Percentiles rank a stretch among this genome's conserved stretches.
These are phyloP conservation scores for Dendrothele bispora DNA, from an alignment of 768 basidiomycete species.

Conservation along the genomic window DNA sequence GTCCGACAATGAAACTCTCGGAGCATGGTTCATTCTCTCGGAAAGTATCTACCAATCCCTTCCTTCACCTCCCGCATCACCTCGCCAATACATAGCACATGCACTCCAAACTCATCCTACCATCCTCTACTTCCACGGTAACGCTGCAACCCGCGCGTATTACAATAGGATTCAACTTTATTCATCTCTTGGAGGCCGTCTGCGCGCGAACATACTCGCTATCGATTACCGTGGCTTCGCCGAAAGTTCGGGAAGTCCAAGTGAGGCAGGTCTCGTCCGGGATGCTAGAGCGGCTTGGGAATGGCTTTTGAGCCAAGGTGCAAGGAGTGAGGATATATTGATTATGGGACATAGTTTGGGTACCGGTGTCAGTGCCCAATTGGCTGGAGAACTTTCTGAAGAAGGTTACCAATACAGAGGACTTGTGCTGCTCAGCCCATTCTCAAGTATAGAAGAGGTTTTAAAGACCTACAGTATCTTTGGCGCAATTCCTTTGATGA, in stretches of 20 bases:
- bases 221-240: slow-evolving; percentile 94
- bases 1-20: slow-evolving; percentile 74
- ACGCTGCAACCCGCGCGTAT: slow-evolving; percentile 77
- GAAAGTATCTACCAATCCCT: slow-evolving; percentile 60
- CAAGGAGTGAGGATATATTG: slow-evolving; percentile 57
- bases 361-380: slow-evolving; percentile 68
- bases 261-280: slow-evolving; percentile 65
- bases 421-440: slow-evolving; percentile 56
- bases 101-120: slow-evolving; percentile 67
- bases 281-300: slow-evolving; percentile 83
- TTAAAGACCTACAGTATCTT: slow-evolving; percentile 69
- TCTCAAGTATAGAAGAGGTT: slow-evolving; percentile 57
- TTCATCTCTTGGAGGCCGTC: slow-evolving; percentile 59
- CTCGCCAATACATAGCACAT: slow-evolving; percentile 42
- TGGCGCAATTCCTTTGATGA: slow-evolving; percentile 67
- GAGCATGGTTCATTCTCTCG: slow-evolving; percentile 84
- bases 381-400: slow-evolving; percentile 47
- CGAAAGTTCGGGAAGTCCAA: slow-evolving; percentile 80
- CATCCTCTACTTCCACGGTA: slow-evolving; percentile 92
- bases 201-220: slow-evolving; percentile 74
- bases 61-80: slow-evolving; percentile 35
- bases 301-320: slow-evolving; percentile 66
- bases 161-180: slow-evolving; percentile 69
- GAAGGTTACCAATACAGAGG: slow-evolving; percentile 41
- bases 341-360: slow-evolving; percentile 89